Percentiles rank a stretch among this genome's conserved stretches.
Evolutionary conservation across 1,284 basidiomycete genomes (phyloP).

Genomic region (Microbotryum saponariae): DNA sequence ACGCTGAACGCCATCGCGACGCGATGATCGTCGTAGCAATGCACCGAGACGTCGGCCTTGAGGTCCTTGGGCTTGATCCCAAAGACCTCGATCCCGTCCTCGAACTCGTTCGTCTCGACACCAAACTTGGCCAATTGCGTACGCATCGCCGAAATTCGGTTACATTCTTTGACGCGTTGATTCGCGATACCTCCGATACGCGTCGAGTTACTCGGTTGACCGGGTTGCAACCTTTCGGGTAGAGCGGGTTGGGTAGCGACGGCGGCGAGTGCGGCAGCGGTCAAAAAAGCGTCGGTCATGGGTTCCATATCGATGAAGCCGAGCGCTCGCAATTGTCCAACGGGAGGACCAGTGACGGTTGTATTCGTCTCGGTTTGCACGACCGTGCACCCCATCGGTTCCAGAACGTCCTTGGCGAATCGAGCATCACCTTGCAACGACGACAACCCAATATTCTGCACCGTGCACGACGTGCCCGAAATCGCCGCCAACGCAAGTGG

Average conservation of each 20-base stretch:
- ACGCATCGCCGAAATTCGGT: slow-evolving; percentile 93
- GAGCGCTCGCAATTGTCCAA: slow-evolving; percentile 71
- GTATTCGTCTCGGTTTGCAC: slow-evolving; percentile 80
- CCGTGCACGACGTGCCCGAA: slow-evolving; percentile 87
- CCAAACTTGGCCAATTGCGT: slow-evolving; percentile 95
- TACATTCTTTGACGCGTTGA: slow-evolving; percentile 97
- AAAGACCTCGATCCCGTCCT: slow-evolving; percentile 85
- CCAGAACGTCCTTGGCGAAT: slow-evolving; percentile 87
- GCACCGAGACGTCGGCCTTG: slow-evolving; percentile 63
- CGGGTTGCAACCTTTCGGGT: slow-evolving; percentile 28
- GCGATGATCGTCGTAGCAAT: slow-evolving; percentile 97
- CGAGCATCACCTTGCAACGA: slow-evolving; percentile 93
- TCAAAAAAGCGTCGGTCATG: slow-evolving; percentile 99
- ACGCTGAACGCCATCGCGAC: slow-evolving; percentile 98
- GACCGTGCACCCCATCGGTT: slow-evolving; percentile 90
- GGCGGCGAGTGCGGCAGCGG: slow-evolving; percentile 83
- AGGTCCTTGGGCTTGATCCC: slow-evolving; percentile 59
- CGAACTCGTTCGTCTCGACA: slow-evolving; percentile 81
- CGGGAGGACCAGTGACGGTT: slow-evolving; percentile 82
- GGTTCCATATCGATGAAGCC: slow-evolving; percentile 94
- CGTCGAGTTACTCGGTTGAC: slow-evolving; percentile 50
- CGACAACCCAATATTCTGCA: slow-evolving; percentile 79
- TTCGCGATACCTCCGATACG: slow-evolving; percentile 94
- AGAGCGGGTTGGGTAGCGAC: slow-evolving; percentile 58
- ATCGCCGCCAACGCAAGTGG: slow-evolving; percentile 94